A percentile compares a stretch with the other conserved stretches of the same genome.
Evolutionary conservation across 2,329 filamentous ascomycete species (phyloP).

Genomic region (Beauveria sp.): DNA sequence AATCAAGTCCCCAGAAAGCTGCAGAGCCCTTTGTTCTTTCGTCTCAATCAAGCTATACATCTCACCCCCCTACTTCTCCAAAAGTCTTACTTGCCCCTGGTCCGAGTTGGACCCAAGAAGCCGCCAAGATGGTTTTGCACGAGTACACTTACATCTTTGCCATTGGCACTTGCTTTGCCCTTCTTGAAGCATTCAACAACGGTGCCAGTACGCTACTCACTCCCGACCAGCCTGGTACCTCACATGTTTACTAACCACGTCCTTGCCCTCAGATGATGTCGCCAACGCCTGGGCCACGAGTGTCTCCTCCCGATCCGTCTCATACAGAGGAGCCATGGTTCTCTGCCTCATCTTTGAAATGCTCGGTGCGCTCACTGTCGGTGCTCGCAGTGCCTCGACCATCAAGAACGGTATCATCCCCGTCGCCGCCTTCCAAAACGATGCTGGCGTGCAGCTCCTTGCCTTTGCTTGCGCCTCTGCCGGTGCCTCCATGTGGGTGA

Average conservation of each 20-base stretch:
- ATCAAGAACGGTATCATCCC: slow-evolving; percentile 76
- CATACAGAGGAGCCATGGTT: slow-evolving; percentile 62
- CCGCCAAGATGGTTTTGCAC: slow-evolving; percentile 46
- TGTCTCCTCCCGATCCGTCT: slow-evolving; percentile 70
- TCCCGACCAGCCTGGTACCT: not conserved
- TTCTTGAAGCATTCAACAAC: slow-evolving; percentile 73
- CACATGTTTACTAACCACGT: not conserved
- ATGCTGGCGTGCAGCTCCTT: slow-evolving; percentile 60
- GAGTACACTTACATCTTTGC: slow-evolving; percentile 65
- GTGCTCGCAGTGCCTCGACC: slow-evolving; percentile 63
- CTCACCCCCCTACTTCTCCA: not conserved
- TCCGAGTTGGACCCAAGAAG: not conserved
- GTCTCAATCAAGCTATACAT: not conserved
- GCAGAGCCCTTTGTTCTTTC: not conserved
- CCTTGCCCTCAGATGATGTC: slow-evolving; percentile 57
- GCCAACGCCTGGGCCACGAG: slow-evolving; percentile 78
- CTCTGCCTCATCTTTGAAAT: slow-evolving; percentile 61
- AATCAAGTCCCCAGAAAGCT: not conserved
- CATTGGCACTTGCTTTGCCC: slow-evolving; percentile 68
- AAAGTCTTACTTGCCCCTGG: not conserved
- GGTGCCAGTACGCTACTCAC: slow-evolving; percentile 56
- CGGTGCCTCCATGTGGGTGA: slow-evolving; percentile 64
- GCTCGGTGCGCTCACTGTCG: slow-evolving; percentile 58
- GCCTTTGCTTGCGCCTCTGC: slow-evolving; percentile 59
- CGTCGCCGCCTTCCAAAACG: slow-evolving; percentile 45